phyloP scores from a whole-genome alignment of 257 asterid genomes.

The Ocimum tenuiflorum region DNA sequence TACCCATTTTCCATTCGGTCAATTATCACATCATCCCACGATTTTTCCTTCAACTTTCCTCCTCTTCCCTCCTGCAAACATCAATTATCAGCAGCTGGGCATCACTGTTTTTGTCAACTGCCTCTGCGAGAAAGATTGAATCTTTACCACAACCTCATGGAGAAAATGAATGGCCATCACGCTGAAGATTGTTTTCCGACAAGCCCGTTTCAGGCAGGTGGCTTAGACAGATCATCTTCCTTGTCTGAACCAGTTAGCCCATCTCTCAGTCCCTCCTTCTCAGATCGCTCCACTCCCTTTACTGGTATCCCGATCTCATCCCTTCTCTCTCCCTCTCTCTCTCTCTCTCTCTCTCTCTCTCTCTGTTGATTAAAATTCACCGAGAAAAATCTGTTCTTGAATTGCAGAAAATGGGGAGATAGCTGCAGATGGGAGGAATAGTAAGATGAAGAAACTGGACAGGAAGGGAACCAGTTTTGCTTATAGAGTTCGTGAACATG shows the following conservation, averaged over 20 bases:
- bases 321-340: no score
- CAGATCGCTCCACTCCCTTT: slow-evolving; percentile 29
- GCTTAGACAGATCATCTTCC: slow-evolving; percentile 31
- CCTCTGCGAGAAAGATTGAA: background rate
- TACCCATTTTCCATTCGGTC: background rate
- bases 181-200: slow-evolving; percentile 20
- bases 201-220: slow-evolving; percentile 26
- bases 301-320: slow-evolving; percentile 34
- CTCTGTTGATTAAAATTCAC: background rate
- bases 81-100: background rate
- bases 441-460: slow-evolving; percentile 27
- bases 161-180: no score
- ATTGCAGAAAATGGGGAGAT: slow-evolving; percentile 37
- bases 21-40: background rate
- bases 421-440: slow-evolving; percentile 11
- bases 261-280: slow-evolving; percentile 34
- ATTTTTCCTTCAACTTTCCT: slow-evolving; percentile 19
- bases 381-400: background rate
- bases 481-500: slow-evolving; percentile 66
- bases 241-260: slow-evolving; percentile 35
- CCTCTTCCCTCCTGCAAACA: background rate
- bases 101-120: background rate
- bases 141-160: slow-evolving; percentile 6
- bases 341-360: no score
- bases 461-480: slow-evolving; percentile 49